Percentiles rank a stretch among this genome's conserved stretches.
Evolutionary conservation across 116 monocot genomes (phyloP).

Genomic region (Phalaenopsis hybrid): DNA sequence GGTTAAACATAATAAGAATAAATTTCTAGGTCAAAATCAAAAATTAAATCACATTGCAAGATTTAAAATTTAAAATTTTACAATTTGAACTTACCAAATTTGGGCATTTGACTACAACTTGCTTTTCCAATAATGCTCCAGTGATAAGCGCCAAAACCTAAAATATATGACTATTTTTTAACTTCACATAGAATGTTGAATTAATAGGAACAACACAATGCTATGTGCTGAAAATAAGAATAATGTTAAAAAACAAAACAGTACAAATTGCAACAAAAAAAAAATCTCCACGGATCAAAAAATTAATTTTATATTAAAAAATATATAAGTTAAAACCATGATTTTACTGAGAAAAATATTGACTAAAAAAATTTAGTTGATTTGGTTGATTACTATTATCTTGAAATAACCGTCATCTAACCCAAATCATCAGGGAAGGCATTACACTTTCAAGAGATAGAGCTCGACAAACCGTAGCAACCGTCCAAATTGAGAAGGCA

Average conservation of each 20-base stretch:
- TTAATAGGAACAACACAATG: not conserved
- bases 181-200: not conserved
- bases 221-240: not conserved
- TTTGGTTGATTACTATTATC: not conserved
- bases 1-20: not conserved
- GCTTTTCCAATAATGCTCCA: slow-evolving; percentile 84
- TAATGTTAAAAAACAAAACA: not conserved
- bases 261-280: not conserved
- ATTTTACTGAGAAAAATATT: not conserved
- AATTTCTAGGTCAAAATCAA: not conserved
- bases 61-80: not conserved
- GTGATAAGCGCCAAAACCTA: slow-evolving; percentile 80
- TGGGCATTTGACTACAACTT: slow-evolving; percentile 69
- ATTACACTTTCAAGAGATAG: slow-evolving; percentile 93
- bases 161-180: slow-evolving; percentile 11
- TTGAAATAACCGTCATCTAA: not conserved
- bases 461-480: slow-evolving; percentile 75
- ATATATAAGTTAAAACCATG: not conserved
- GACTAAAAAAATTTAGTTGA: not conserved
- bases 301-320: not conserved
- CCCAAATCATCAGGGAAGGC: slow-evolving; percentile 8
- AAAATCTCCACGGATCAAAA: not conserved
- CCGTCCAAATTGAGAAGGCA: slow-evolving; percentile 83
- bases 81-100: slow-evolving; percentile 57
- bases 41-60: slow-evolving; percentile 9